Evolutionary conservation across 192 early-diverging fungal species (phyloP).

Genomic region (Coemansia sp.): DNA sequence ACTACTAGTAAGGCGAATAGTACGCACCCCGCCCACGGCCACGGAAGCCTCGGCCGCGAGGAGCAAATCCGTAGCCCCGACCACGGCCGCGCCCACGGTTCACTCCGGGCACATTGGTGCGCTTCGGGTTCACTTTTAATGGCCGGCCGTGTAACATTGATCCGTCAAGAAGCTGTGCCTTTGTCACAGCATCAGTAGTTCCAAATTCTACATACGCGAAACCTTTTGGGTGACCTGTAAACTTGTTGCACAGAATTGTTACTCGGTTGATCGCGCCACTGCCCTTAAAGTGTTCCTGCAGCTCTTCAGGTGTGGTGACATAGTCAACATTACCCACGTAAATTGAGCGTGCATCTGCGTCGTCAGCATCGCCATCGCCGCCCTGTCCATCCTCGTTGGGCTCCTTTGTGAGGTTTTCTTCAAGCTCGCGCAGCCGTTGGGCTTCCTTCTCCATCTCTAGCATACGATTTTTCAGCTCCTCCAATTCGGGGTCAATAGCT

Average conservation of each 20-base stretch:
- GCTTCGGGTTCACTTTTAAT: slow-evolving; percentile 84
- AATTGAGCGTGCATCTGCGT: slow-evolving; percentile 81
- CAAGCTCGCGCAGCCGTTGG: slow-evolving; percentile 49
- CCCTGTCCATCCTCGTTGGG: slow-evolving; percentile 15
- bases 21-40: slow-evolving; percentile 47
- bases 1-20: slow-evolving; percentile 36
- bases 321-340: slow-evolving; percentile 99
- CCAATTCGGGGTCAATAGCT: slow-evolving; percentile 40
- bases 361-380: slow-evolving; percentile 22
- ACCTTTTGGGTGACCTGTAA: slow-evolving; percentile 86
- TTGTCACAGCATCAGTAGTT: slow-evolving; percentile 71
- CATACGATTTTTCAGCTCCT: slow-evolving; percentile 47
- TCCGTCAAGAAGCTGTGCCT: slow-evolving; percentile 86
- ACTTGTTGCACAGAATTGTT: slow-evolving; percentile 94
- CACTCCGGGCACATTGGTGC: slow-evolving; percentile 93
- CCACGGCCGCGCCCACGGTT: slow-evolving; percentile 69
- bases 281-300: slow-evolving; percentile 91
- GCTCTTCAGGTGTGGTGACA: slow-evolving; percentile 86
- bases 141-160: slow-evolving; percentile 84
- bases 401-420: slow-evolving; percentile 45
- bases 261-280: slow-evolving; percentile 97
- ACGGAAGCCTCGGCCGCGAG: slow-evolving; percentile 49
- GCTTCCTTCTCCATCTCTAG: slow-evolving; percentile 54
- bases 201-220: slow-evolving; percentile 98
- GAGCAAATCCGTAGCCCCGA: slow-evolving; percentile 62